A percentile compares a stretch with the other conserved stretches of the same genome.
These are phyloP conservation scores for Penicillium freii DNA, from an alignment of 2,329 filamentous ascomycete genomes.

Conservation along the genomic window DNA sequence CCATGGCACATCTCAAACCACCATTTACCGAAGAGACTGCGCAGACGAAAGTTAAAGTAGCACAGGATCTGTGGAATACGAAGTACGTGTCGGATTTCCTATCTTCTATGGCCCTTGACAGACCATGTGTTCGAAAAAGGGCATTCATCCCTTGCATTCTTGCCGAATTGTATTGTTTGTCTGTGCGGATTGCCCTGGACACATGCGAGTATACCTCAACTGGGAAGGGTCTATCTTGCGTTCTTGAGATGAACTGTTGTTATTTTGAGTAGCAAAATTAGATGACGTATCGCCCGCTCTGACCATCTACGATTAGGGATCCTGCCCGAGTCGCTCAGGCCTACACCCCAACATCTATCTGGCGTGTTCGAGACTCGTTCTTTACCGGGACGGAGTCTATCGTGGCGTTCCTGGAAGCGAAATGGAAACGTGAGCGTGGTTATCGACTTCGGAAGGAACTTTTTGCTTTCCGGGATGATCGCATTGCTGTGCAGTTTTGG, in stretches of 20 bases:
- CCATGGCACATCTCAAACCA: conserved; percentile 51
- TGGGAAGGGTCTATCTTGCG: neutral
- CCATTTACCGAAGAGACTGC: conserved; percentile 76
- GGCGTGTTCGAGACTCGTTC: conserved; percentile 75
- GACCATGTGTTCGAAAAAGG: conserved; percentile 20
- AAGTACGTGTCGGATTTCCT: conserved; percentile 48
- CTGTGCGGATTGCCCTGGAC: conserved; percentile 13
- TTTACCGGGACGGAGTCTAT: conserved; percentile 67
- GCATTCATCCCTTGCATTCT: conserved; percentile 21
- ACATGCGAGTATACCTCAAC: conserved; percentile 7
- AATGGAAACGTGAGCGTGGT: conserved; percentile 70
- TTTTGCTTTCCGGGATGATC: conserved; percentile 72
- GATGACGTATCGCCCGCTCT: conserved; percentile 15
- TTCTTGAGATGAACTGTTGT: neutral
- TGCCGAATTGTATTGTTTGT: conserved; percentile 13
- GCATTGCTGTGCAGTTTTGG: conserved; percentile 88
- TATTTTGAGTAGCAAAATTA: neutral
- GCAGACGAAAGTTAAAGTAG: conserved; percentile 73
- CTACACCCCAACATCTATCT: conserved; percentile 74
- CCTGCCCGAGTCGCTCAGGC: conserved; percentile 65
- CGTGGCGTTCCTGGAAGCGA: conserved; percentile 64
- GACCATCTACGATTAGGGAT: conserved; percentile 49
- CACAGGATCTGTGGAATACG: conserved; percentile 80
- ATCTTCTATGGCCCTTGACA: neutral
- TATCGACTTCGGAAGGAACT: conserved; percentile 80